Evolutionary conservation across 2,329 filamentous ascomycete genomes (phyloP).

Genomic region (Thelonectria olida): DNA sequence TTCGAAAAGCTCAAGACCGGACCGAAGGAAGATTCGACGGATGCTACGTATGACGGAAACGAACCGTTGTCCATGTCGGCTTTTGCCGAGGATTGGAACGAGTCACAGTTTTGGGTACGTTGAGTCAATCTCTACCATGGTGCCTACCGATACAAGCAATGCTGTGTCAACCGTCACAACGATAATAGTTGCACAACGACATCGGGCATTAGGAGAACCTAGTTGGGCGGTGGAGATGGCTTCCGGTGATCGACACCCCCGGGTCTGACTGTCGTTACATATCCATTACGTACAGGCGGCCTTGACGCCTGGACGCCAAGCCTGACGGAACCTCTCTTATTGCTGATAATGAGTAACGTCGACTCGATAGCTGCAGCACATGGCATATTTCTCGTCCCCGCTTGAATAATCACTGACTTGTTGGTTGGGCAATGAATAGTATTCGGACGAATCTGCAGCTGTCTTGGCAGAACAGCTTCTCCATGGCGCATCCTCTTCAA

Average conservation of each 20-base stretch:
- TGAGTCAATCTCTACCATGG: too few species aligned
- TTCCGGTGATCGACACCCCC: constrained; percentile 26
- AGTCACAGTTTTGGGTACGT: constrained; percentile 83
- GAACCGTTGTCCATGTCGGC: constrained; percentile 67
- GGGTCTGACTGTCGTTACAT: constrained; percentile 11
- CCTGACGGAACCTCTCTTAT: neutral
- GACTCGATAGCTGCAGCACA: neutral
- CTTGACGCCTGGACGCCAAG: constrained; percentile 19
- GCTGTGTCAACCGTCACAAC: neutral
- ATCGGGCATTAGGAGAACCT: too few species aligned
- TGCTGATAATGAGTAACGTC: neutral
- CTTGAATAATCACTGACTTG: neutral
- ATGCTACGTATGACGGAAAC: constrained; percentile 46
- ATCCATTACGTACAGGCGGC: constrained; percentile 34
- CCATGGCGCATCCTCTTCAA: constrained; percentile 63
- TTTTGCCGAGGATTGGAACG: constrained; percentile 85
- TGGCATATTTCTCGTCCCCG: neutral
- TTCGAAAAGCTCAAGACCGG: constrained; percentile 68
- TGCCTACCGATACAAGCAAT: neutral
- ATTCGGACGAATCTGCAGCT: constrained; percentile 75
- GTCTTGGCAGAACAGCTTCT: constrained; percentile 72
- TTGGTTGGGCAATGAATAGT: constrained; percentile 54
- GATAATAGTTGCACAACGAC: neutral
- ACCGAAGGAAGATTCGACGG: constrained; percentile 37
- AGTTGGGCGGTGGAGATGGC: constrained; percentile 30